Conservation (phyloP, 768 basidiomycete species). For the Tylopilus rubrobrunneus region DNA sequence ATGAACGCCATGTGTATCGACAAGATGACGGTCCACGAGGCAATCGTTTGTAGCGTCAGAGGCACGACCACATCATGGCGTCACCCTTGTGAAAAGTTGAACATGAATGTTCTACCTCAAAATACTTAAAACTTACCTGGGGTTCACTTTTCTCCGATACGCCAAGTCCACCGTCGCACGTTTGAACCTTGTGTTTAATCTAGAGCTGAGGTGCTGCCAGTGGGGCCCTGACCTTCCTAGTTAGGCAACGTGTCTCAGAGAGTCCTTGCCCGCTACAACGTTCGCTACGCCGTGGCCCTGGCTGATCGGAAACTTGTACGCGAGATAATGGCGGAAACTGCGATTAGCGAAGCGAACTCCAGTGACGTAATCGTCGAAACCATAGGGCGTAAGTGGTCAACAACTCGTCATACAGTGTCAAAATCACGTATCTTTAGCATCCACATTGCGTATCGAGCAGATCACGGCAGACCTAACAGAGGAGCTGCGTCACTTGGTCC, state of each 20-base stretch:
- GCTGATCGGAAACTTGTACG: constrained; percentile 2
- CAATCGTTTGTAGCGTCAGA: neutral
- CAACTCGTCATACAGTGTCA: neutral
- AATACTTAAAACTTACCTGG: neutral
- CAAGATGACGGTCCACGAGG: neutral
- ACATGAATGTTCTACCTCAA: neutral
- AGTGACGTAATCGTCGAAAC: neutral
- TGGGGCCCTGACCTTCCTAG: neutral
- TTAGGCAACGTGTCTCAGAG: constrained; percentile 3
- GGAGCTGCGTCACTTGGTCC: constrained; percentile 50
- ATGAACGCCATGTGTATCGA: neutral
- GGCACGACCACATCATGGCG: neutral
- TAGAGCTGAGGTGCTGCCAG: neutral
- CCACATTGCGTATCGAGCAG: constrained; percentile 18
- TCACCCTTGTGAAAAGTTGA: neutral
- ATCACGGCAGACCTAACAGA: constrained; percentile 45
- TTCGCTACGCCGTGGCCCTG: neutral
- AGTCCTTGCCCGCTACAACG: neutral
- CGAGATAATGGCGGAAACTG: constrained; percentile 4
- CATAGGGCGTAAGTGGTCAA: constrained; percentile 14
- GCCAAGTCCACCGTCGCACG: neutral
- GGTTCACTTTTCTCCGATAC: neutral
- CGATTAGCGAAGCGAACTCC: constrained; percentile 3
- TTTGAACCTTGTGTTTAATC: neutral
- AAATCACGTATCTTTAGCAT: constrained; percentile 7